Evolutionary conservation across 371 early-diverging fungal genomes (phyloP).

Genomic region (Mucor piriformis): DNA sequence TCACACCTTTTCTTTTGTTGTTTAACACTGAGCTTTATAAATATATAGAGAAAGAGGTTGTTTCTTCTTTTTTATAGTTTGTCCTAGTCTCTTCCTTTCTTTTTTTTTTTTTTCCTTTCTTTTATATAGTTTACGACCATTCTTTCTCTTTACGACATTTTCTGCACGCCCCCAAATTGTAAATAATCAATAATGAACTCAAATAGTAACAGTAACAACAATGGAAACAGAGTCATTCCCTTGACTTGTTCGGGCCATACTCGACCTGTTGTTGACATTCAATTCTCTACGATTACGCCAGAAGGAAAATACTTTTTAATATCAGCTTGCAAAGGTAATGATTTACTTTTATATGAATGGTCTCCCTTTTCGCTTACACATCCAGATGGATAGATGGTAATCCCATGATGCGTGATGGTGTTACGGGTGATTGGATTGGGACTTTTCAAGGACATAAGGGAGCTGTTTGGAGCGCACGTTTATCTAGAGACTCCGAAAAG

Average conservation of each 20-base stretch:
- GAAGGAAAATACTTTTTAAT: slow-evolving; percentile 79
- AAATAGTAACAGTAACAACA: slow-evolving; percentile 2
- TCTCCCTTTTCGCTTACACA: neutral
- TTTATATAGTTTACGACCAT: neutral
- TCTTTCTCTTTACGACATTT: neutral
- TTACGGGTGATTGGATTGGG: slow-evolving; percentile 91
- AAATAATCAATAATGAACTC: slow-evolving; percentile 10
- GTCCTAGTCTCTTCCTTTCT: too few relatives aligned
- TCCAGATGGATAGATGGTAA: slow-evolving; percentile 67
- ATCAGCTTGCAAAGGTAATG: slow-evolving; percentile 86
- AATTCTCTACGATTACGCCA: slow-evolving; percentile 70
- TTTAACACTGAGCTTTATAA: too few relatives aligned
- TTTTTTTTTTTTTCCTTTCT: neutral
- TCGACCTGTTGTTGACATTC: slow-evolving; percentile 86
- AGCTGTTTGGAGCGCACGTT: slow-evolving; percentile 88
- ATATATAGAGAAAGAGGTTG: neutral
- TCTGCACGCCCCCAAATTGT: neutral
- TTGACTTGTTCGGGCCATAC: slow-evolving; percentile 88
- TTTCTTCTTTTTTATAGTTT: neutral
- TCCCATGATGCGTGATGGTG: slow-evolving; percentile 84
- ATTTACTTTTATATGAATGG: neutral
- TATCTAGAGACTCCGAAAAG: slow-evolving; percentile 70
- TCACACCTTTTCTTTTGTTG: too few relatives aligned
- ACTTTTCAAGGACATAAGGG: slow-evolving; percentile 89
- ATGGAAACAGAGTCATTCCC: slow-evolving; percentile 54